These are phyloP conservation scores for Penicillium coffeae DNA, from an alignment of 495 filamentous ascomycete genomes.

Conservation along the genomic window DNA sequence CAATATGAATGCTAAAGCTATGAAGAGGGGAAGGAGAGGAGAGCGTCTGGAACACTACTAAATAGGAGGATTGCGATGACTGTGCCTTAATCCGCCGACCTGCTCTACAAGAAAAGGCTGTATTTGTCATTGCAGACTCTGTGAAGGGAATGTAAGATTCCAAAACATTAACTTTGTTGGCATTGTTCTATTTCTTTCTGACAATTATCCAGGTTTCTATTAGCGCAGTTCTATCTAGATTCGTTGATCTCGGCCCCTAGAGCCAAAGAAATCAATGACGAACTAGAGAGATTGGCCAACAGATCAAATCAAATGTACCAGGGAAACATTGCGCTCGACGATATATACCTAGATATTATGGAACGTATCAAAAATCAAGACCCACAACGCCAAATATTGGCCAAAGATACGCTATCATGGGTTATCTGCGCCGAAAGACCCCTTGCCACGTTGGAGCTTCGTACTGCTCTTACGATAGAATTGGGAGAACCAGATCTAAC, in stretches of 20 bases:
- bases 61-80: not conserved
- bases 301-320: not conserved
- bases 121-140: not conserved
- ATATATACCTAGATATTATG: not conserved
- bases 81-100: not conserved
- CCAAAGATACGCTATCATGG: not conserved
- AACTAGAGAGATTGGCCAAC: not conserved
- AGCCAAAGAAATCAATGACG: not conserved
- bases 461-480: not conserved
- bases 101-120: not conserved
- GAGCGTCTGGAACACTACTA: too few relatives aligned
- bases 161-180: not conserved
- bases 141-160: not conserved
- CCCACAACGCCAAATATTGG: not conserved
- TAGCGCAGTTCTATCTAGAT: not conserved
- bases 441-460: not conserved
- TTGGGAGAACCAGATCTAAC: not conserved
- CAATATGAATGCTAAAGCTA: too few relatives aligned
- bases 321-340: not conserved
- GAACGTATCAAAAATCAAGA: not conserved
- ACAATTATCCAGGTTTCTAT: not conserved
- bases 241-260: not conserved
- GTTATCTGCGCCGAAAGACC: not conserved
- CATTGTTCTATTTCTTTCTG: too few relatives aligned
- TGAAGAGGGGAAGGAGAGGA: too few relatives aligned